Evolutionary conservation across 257 asterid genomes (phyloP).

Genomic region (Fraxinus cuspidata): DNA sequence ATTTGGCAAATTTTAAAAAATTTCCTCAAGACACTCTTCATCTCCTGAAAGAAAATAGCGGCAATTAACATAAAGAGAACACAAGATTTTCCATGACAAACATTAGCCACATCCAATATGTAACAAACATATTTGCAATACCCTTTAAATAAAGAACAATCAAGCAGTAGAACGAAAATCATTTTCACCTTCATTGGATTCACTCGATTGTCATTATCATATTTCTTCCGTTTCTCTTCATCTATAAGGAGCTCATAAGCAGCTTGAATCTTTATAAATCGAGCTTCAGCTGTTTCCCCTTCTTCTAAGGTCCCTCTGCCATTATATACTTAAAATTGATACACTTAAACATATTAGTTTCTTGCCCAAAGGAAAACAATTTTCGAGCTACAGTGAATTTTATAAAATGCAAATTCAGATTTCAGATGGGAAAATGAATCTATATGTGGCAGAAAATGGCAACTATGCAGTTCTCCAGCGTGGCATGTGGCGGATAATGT

Average conservation of each 20-base stretch:
- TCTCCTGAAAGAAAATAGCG: not conserved
- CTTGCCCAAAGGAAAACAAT: constrained; percentile 14
- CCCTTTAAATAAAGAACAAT: not conserved
- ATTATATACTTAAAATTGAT: constrained; percentile 61
- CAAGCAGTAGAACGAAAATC: constrained; percentile 18
- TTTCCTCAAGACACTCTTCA: not conserved
- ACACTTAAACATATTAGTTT: constrained; percentile 28
- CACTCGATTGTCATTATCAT: constrained; percentile 72
- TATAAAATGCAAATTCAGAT: constrained; percentile 13
- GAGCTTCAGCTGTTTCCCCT: constrained; percentile 96
- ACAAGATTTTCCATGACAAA: not conserved
- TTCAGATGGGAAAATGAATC: constrained; percentile 8
- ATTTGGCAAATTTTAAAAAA: not conserved
- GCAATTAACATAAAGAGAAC: not conserved
- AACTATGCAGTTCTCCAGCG: constrained; percentile 47
- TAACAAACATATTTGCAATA: constrained; percentile 1
- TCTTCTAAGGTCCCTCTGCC: constrained; percentile 92
- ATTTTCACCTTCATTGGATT: constrained; percentile 87
- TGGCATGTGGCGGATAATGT: constrained; percentile 40
- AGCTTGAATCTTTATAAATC: constrained; percentile 95
- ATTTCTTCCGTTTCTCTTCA: constrained; percentile 67
- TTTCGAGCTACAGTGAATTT: not conserved
- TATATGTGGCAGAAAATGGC: constrained; percentile 43
- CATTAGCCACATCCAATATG: not conserved
- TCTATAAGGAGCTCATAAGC: constrained; percentile 94